phyloP scores from a whole-genome alignment of 805 yeast genomes.

The Saccharomycopsis sp. region DNA sequence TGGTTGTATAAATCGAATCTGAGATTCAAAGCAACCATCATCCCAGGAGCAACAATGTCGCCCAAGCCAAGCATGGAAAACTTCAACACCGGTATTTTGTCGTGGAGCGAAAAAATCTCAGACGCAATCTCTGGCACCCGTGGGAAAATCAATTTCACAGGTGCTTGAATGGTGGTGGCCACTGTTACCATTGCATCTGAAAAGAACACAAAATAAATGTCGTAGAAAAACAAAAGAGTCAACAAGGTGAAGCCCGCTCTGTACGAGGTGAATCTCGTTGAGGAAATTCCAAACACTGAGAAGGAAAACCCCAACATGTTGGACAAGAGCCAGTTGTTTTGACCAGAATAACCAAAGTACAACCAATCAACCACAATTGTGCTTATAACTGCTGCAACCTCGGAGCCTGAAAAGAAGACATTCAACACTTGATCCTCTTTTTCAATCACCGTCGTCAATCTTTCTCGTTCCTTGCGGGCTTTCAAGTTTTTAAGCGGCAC shows the following conservation, averaged over 20 bases:
- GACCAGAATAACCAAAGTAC: conserved; percentile 24
- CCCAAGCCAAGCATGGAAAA: conserved; percentile 52
- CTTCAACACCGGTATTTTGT: conserved; percentile 19
- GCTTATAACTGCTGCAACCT: conserved; percentile 22
- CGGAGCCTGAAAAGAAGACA: conserved; percentile 29
- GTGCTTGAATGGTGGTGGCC: conserved; percentile 46
- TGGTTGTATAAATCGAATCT: conserved; percentile 44
- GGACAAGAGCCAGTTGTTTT: conserved; percentile 37
- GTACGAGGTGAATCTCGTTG: conserved; percentile 35
- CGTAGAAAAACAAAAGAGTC: conserved; percentile 47
- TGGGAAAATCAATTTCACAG: conserved; percentile 40
- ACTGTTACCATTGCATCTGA: conserved; percentile 55
- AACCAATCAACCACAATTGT: conserved; percentile 16
- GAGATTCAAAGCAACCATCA: conserved; percentile 42
- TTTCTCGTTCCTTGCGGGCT: no score
- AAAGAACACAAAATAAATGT: conserved; percentile 58
- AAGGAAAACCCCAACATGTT: conserved; percentile 36
- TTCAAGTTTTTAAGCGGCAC: conserved; percentile 7
- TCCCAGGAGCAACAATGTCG: conserved; percentile 55
- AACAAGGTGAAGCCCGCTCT: conserved; percentile 38
- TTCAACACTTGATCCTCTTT: conserved; percentile 29
- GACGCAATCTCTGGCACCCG: conserved; percentile 20
- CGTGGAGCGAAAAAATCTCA: not conserved
- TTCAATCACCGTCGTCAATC: conserved; percentile 15
- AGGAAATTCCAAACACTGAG: conserved; percentile 36